phyloP scores from a whole-genome alignment of 805 yeast species.

The Isabelozyma pseudorhagii region DNA sequence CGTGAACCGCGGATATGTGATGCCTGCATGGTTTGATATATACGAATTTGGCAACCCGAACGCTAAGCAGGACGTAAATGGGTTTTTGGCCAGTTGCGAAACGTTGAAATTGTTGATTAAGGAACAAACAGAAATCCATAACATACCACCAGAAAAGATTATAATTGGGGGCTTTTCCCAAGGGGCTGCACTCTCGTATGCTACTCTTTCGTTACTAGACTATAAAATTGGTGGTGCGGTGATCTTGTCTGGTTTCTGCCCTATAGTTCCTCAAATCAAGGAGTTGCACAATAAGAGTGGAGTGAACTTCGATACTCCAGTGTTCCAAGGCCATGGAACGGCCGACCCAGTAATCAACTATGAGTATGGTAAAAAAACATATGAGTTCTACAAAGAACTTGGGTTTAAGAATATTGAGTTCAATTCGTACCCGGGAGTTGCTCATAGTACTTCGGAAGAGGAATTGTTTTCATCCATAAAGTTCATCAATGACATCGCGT shows the following conservation, averaged over 20 bases:
- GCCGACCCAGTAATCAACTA: conserved; percentile 62
- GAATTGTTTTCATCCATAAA: conserved; percentile 56
- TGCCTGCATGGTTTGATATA: conserved; percentile 91
- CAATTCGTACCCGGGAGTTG: conserved; percentile 58
- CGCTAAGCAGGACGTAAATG: conserved; percentile 49
- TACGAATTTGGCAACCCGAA: conserved; percentile 47
- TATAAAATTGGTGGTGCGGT: conserved; percentile 75
- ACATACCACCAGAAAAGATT: conserved; percentile 62
- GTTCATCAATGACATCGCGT: conserved; percentile 23
- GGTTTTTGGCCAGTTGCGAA: conserved; percentile 50
- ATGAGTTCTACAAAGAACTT: conserved; percentile 44
- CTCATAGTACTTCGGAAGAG: conserved; percentile 63
- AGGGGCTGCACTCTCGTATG: conserved; percentile 81
- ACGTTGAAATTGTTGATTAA: conserved; percentile 44
- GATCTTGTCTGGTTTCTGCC: conserved; percentile 73
- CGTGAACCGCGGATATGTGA: conserved; percentile 57
- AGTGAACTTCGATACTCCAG: conserved; percentile 61
- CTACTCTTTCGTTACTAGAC: conserved; percentile 51
- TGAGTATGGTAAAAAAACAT: conserved; percentile 35
- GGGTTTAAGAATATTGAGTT: conserved; percentile 43
- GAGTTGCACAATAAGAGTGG: conserved; percentile 17
- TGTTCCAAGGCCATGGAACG: conserved; percentile 88
- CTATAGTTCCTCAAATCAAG: conserved; percentile 22
- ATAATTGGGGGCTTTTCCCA: conserved; percentile 96
- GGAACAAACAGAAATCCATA: conserved; percentile 47